Evolutionary conservation across 2,329 filamentous ascomycete genomes (phyloP), one percentile per base, ranked within the genome.

Genomic region (Colletotrichum simmondsii): DNA sequence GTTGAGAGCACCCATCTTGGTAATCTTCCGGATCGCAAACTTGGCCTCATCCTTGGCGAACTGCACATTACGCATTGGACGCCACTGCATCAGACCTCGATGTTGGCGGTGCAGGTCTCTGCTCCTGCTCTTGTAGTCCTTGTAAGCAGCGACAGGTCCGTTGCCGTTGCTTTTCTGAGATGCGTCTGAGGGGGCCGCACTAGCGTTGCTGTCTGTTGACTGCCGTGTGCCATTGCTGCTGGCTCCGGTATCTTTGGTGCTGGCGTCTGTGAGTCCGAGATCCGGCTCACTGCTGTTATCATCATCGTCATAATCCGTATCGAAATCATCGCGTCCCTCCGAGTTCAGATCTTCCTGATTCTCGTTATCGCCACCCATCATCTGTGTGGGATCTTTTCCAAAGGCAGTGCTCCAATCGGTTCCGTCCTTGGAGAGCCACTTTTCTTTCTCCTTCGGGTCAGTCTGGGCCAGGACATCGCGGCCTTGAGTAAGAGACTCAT

Each of bases 61-160:
- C 76, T 92, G 91, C 26, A 91, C 87, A 80, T 98, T 98, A 53
- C 96, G 88, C 80, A 95, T 93, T 0, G 96, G 95, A 79, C 92
- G 94, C 95, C 95, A 98, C 82, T 98, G 96, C 94, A 98, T 97
- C 79, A 98, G 78, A 0, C 96, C 96, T 12, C 95, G 89, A 77
- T 98, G 95, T 83, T 95, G 95, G 0, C 95, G 90, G 80, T 95
- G 93, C 80, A 98, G 87, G 58, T 93, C 91, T 75, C 93, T 91
- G 79, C 92, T 94, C 74, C 91, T 88, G 69, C 87, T 86, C 77
- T 91, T 91, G 80, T 93, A 91, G 26, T 92, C 88, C 79, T 91
- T 91, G 79, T 88, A 86, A 76, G 88, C 85, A 76, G 86, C 86
- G 72, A 90, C 82, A 0, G 90, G 90, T 75, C 90, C 90, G 77